Evolutionary conservation across 2,329 filamentous ascomycete genomes (phyloP), one percentile per base, ranked within the genome.

Genomic region (Davidsoniella virescens): DNA sequence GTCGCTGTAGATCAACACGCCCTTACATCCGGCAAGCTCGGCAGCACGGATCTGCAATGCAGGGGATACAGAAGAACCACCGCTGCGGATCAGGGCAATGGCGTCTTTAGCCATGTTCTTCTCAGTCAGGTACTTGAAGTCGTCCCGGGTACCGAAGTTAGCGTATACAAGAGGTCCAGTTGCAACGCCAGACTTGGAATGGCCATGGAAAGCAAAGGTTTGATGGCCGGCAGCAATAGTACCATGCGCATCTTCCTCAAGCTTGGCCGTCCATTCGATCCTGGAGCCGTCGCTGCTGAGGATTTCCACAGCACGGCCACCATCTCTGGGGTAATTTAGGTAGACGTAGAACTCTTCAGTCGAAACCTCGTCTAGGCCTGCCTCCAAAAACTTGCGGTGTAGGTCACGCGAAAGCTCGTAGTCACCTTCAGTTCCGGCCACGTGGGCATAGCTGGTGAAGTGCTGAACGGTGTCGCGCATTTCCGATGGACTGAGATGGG

Each of bases 361-460:
- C 46, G 70, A 67, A 23, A 94, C 80, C 52, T 82, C 71, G 57
- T 94, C 87, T 60, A 98, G 71, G 3, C 77, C 75, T 43, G 81
- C 80, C 47, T 72, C 73, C 56, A 69, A 67, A 64, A 95, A 94
- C 62, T 82, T 75, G 59, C 78, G 79, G 63, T 88, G 75, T 50
- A 95, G 78, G 69, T 88, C 93, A 67, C 86, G 76, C 6, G 86
- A 90, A 50, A 94, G 72, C 43, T 82, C 84, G 59, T 82, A 87
- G 66, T 93, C 90, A 44, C 92, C 92, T 66, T 94, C 82, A 2
- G 87, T 94, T n/a, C 92, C 92, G 2, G 87, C 92, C 55, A 96
- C 73, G 64, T 96, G 92, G 54, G 92, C 84, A 61, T 85, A 94
- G 51, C 75, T 76, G 4, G 87, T 90, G 55, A 90, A 78, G 60